These are phyloP conservation scores for Xerocomellus chrysenteron DNA, from an alignment of 768 basidiomycete species.

Conservation along the genomic window DNA sequence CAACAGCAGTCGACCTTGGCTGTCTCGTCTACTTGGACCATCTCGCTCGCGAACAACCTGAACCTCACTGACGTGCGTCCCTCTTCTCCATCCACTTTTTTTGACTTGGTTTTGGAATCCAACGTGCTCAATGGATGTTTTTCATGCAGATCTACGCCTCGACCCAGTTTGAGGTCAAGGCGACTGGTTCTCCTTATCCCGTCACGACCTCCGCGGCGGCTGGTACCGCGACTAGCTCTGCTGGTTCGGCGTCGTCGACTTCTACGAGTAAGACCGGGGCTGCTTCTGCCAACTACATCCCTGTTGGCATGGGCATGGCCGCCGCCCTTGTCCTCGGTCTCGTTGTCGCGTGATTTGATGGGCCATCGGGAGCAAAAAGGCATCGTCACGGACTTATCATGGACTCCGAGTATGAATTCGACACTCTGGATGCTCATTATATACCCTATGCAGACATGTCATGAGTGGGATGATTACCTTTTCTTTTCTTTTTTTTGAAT, in stretches of 20 bases:
- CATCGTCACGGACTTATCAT: neutral
- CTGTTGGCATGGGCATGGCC: conserved; percentile 30
- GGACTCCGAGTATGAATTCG: neutral
- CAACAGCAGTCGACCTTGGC: conserved; percentile 42
- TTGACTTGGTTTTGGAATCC: neutral
- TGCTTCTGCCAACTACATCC: conserved; percentile 21
- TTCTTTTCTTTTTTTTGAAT: neutral
- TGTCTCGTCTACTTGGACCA: conserved; percentile 46
- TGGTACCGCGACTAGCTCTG: conserved; percentile 25
- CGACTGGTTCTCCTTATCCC: conserved; percentile 55
- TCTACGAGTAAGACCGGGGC: conserved; percentile 11
- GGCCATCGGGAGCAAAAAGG: neutral
- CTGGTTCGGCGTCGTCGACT: conserved; percentile 17
- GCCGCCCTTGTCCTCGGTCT: conserved; percentile 29
- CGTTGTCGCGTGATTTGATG: conserved; percentile 22
- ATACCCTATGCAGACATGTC: conserved; percentile 10
- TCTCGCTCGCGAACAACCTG: conserved; percentile 49
- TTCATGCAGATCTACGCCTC: conserved; percentile 55
- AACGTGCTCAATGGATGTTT: neutral
- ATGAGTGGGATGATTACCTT: neutral
- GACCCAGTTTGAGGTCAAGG: conserved; percentile 58
- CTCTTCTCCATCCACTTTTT: neutral
- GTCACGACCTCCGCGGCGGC: conserved; percentile 30
- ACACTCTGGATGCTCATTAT: conserved; percentile 6
- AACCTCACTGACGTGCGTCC: conserved; percentile 55